Conservation (phyloP, 192 early-diverging fungal species). For the Gaertneriomyces semiglobifer region DNA sequence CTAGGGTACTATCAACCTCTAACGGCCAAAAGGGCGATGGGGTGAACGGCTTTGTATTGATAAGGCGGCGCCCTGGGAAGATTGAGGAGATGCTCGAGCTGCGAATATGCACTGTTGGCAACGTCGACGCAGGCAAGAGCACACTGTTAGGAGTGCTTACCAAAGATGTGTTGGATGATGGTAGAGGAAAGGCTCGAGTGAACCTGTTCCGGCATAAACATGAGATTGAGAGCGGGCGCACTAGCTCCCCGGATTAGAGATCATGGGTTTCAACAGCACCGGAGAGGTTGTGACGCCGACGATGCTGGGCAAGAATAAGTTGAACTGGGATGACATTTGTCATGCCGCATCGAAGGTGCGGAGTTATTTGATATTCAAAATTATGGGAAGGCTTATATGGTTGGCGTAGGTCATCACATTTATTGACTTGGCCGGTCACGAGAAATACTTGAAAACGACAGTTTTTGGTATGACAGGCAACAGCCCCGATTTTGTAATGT, state of each 20-base stretch:
- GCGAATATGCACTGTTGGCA: slow-evolving; percentile 85
- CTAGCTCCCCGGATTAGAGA: slow-evolving; percentile 84
- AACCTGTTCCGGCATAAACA: slow-evolving; percentile 89
- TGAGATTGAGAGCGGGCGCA: slow-evolving; percentile 87
- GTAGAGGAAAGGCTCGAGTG: slow-evolving; percentile 83
- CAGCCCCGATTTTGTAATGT: slow-evolving; percentile 83
- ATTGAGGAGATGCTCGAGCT: slow-evolving; percentile 83
- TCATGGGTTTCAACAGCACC: slow-evolving; percentile 75
- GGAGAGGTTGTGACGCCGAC: slow-evolving; percentile 66
- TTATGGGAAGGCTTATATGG: not conserved
- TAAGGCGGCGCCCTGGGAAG: slow-evolving; percentile 66
- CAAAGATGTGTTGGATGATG: slow-evolving; percentile 87
- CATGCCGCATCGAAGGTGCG: slow-evolving; percentile 65
- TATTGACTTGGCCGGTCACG: slow-evolving; percentile 85
- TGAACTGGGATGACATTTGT: slow-evolving; percentile 82
- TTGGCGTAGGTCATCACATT: slow-evolving; percentile 67
- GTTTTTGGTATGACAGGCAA: slow-evolving; percentile 86
- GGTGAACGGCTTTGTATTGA: slow-evolving; percentile 52
- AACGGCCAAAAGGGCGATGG: slow-evolving; percentile 5
- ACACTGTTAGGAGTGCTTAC: slow-evolving; percentile 89
- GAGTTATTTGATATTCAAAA: slow-evolving; percentile 2
- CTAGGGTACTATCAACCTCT: slow-evolving; percentile 30
- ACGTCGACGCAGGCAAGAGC: slow-evolving; percentile 81
- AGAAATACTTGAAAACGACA: slow-evolving; percentile 86
- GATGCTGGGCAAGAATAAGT: slow-evolving; percentile 50